These are phyloP conservation scores for Kluyveromyces marxianus DNA, from an alignment of 1,139 yeast species.

Conservation along the genomic window DNA sequence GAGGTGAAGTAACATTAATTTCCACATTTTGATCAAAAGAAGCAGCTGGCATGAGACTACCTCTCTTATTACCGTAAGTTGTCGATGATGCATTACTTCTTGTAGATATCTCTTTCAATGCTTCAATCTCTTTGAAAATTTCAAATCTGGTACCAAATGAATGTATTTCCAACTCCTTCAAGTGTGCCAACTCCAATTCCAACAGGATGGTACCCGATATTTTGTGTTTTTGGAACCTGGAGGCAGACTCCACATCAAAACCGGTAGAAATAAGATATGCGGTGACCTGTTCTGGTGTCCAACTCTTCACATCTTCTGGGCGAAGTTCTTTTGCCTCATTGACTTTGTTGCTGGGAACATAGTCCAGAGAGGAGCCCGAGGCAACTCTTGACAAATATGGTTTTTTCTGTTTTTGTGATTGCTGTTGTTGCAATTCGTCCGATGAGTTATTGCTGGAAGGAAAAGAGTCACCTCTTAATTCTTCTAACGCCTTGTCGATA, in stretches of 20 bases:
- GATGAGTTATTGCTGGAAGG: slow-evolving; percentile 2
- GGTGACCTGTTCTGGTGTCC: slow-evolving; percentile 86
- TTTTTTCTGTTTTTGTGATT: neutral
- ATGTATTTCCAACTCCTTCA: slow-evolving; percentile 84
- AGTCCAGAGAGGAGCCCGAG: slow-evolving; percentile 8
- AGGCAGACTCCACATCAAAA: slow-evolving; percentile 64
- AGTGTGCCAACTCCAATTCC: slow-evolving; percentile 75
- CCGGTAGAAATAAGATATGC: slow-evolving; percentile 67
- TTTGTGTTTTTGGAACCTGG: slow-evolving; percentile 77
- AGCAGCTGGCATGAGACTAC: slow-evolving; percentile 29
- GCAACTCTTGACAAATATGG: neutral
- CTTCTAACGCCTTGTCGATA: slow-evolving; percentile 78
- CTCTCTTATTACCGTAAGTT: slow-evolving; percentile 2
- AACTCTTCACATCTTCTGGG: slow-evolving; percentile 46
- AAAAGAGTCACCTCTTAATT: slow-evolving; percentile 41
- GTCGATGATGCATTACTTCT: neutral
- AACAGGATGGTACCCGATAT: slow-evolving; percentile 80
- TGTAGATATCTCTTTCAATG: slow-evolving; percentile 36
- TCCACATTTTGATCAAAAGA: slow-evolving; percentile 17
- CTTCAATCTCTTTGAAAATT: slow-evolving; percentile 80
- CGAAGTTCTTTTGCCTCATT: slow-evolving; percentile 27
- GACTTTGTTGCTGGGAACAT: slow-evolving; percentile 5
- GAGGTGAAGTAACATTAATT: slow-evolving; percentile 6
- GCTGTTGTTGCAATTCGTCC: neutral
- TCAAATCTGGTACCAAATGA: slow-evolving; percentile 96